These are phyloP conservation scores for Oryza punctata DNA, from an alignment of 176 grass and related monocot species.

Conservation along the genomic window DNA sequence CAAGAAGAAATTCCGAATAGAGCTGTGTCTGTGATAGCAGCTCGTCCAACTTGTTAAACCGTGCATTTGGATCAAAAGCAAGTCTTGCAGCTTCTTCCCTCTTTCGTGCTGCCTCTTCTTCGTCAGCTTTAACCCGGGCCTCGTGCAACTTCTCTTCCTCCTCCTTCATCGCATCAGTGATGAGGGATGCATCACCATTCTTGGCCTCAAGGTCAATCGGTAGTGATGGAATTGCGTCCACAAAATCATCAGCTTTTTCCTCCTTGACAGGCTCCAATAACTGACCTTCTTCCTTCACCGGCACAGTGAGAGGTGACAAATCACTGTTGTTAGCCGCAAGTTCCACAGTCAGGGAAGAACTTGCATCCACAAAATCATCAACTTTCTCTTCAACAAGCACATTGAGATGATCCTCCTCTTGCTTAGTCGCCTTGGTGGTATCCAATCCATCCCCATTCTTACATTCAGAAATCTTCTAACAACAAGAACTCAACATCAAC, in stretches of 20 bases:
- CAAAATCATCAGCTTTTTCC: neutral
- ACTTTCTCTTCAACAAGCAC: neutral
- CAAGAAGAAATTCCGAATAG: conserved; percentile 84
- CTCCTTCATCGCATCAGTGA: conserved; percentile 66
- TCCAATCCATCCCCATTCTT: neutral
- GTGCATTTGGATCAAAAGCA: conserved; percentile 49
- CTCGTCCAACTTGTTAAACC: conserved; percentile 86
- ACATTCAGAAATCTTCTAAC: conserved; percentile 44
- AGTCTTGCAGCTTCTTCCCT: conserved; percentile 42
- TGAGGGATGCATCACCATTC: conserved; percentile 69
- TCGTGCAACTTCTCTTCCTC: conserved; percentile 71
- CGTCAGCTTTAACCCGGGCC: conserved; percentile 48
- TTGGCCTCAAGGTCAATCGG: conserved; percentile 72
- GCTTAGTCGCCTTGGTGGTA: conserved; percentile 27
- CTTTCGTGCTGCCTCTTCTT: conserved; percentile 49
- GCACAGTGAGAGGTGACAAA: neutral
- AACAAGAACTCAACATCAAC: neutral
- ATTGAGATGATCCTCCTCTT: neutral
- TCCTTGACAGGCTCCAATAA: conserved; percentile 27
- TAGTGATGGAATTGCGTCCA: conserved; percentile 21
- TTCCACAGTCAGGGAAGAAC: conserved; percentile 39
- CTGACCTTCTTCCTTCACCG: conserved; percentile 35
- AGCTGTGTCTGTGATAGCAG: conserved; percentile 86
- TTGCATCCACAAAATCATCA: conserved; percentile 35
- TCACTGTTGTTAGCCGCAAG: neutral